Conservation (phyloP, 768 basidiomycete genomes). For the Agaricus blazei region DNA sequence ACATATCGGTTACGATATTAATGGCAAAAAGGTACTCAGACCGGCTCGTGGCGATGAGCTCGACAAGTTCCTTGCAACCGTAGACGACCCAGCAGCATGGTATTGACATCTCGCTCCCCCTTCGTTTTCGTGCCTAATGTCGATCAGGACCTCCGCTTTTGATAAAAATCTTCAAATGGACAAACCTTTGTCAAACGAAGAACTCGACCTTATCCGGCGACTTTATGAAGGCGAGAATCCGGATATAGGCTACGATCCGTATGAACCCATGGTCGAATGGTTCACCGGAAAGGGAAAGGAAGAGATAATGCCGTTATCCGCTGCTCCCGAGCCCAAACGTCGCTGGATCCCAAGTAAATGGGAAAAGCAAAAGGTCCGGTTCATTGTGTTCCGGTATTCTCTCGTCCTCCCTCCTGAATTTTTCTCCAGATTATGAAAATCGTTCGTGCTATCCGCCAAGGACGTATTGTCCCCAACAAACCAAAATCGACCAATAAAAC, state of each 20-base stretch:
- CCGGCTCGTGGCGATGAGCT: conserved; percentile 95
- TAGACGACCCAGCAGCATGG: conserved; percentile 92
- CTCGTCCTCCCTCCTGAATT: neutral
- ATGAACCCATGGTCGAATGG: conserved; percentile 93
- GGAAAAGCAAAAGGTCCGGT: conserved; percentile 97
- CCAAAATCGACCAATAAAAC: conserved; percentile 64
- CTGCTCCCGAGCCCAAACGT: conserved; percentile 91
- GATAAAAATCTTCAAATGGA: conserved; percentile 85
- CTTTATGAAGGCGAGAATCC: conserved; percentile 91
- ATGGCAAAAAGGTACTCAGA: conserved; percentile 90
- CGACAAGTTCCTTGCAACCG: conserved; percentile 91
- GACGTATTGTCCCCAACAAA: conserved; percentile 87
- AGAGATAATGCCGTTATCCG: conserved; percentile 88
- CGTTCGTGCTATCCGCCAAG: conserved; percentile 95
- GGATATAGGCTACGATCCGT: conserved; percentile 85
- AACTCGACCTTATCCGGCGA: conserved; percentile 91
- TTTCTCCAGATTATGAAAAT: conserved; percentile 93
- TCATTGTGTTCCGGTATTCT: neutral
- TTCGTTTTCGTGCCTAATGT: neutral
- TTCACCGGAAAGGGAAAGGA: conserved; percentile 96
- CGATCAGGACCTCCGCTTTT: conserved; percentile 79
- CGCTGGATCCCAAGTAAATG: conserved; percentile 98
- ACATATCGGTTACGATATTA: conserved; percentile 95
- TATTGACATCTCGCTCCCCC: conserved; percentile 26
- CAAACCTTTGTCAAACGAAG: conserved; percentile 81